These are phyloP conservation scores for Naganishia cerealis DNA, from an alignment of 1,284 basidiomycete species.

Conservation along the genomic window DNA sequence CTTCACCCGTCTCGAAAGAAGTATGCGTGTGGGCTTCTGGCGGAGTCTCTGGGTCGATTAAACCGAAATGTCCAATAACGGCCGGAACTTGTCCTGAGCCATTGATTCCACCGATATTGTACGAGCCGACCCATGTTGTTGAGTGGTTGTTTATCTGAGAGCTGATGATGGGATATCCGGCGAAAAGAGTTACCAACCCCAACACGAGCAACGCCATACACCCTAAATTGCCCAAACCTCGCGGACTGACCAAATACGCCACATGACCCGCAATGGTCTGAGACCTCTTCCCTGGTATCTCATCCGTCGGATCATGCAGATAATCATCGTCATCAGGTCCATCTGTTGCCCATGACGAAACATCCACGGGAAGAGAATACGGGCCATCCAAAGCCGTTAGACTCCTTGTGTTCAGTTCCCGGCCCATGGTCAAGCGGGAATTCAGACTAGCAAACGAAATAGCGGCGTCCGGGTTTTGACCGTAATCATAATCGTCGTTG, in stretches of 20 bases:
- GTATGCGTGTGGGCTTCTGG: conserved; percentile 58
- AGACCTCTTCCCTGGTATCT: conserved; percentile 34
- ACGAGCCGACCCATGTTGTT: conserved; percentile 48
- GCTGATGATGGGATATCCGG: conserved; percentile 75
- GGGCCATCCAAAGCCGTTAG: conserved; percentile 26
- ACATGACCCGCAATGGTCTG: conserved; percentile 15
- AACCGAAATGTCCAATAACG: conserved; percentile 46
- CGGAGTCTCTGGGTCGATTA: conserved; percentile 72
- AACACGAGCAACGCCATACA: conserved; percentile 60
- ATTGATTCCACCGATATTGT: conserved; percentile 76
- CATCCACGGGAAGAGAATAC: conserved; percentile 29
- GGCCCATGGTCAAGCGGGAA: conserved; percentile 30
- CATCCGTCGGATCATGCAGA: conserved; percentile 47
- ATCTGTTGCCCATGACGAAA: conserved; percentile 18
- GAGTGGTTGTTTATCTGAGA: conserved; percentile 51
- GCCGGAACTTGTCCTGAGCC: conserved; percentile 56
- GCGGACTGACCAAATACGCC: conserved; percentile 29
- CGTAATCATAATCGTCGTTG: neutral
- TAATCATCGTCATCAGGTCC: conserved; percentile 52
- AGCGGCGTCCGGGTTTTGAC: conserved; percentile 9
- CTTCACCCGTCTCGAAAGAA: conserved; percentile 66
- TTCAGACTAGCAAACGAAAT: conserved; percentile 25
- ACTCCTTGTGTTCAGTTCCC: conserved; percentile 29
- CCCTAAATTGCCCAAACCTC: conserved; percentile 46
- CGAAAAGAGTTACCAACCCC: conserved; percentile 68